phyloP scores from a whole-genome alignment of 2,329 filamentous ascomycete genomes.

The Neocucurbitaria cava region DNA sequence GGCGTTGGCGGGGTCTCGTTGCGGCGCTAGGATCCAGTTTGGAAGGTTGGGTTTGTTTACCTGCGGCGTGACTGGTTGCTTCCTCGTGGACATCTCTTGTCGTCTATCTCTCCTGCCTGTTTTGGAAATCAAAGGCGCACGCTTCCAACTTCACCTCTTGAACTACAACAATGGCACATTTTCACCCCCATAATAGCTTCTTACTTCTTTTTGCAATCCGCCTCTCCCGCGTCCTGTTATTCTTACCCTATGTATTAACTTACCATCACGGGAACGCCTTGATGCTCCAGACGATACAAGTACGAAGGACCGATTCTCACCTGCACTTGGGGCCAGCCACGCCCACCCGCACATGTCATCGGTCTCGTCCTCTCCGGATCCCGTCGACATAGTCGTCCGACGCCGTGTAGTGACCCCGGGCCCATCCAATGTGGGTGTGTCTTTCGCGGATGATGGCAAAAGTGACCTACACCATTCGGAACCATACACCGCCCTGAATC shows the following conservation, averaged over 20 bases:
- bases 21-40: slow-evolving; percentile 24
- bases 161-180: slow-evolving; percentile 17
- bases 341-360: slow-evolving; percentile 21
- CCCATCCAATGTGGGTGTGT: slow-evolving; percentile 2
- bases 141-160: slow-evolving; percentile 13
- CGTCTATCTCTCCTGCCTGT: slow-evolving; percentile 35
- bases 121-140: slow-evolving; percentile 21
- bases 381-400: slow-evolving; percentile 10
- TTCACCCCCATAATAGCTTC: neutral
- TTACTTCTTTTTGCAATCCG: neutral
- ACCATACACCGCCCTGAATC: slow-evolving; percentile 10
- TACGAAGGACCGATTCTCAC: slow-evolving; percentile 12
- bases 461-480: slow-evolving; percentile 5
- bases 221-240: slow-evolving; percentile 4
- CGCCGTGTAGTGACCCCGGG: slow-evolving; percentile 1
- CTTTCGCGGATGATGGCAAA: slow-evolving; percentile 5
- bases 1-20: slow-evolving; percentile 31
- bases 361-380: slow-evolving; percentile 8
- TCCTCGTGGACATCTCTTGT: slow-evolving; percentile 25
- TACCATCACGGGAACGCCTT: slow-evolving; percentile 1
- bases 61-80: slow-evolving; percentile 28
- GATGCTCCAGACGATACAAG: slow-evolving; percentile 19
- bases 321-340: slow-evolving; percentile 12
- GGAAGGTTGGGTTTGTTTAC: slow-evolving; percentile 25
- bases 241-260: neutral